Evolutionary conservation across 139 green algal species (phyloP).

Genomic region (Nannochloris sp.): DNA sequence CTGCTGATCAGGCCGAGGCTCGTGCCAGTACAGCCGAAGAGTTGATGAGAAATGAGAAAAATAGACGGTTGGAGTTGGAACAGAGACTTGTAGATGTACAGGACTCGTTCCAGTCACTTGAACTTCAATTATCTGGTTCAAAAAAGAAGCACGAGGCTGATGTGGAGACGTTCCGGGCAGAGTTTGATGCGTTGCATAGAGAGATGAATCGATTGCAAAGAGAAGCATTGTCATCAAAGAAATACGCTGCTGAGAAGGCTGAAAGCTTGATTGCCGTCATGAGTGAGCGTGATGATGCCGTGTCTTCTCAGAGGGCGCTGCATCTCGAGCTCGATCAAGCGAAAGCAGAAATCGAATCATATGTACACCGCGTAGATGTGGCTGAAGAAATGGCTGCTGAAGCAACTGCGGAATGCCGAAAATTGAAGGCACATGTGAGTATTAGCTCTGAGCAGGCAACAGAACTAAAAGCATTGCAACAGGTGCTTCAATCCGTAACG

Average conservation of each 20-base stretch:
- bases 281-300: not conserved
- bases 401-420: not conserved
- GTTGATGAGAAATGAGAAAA: not conserved
- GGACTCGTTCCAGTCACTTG: not conserved
- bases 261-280: not conserved
- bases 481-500: not conserved
- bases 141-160: slow-evolving; percentile 1
- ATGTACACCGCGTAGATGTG: not conserved
- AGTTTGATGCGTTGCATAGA: too few species aligned
- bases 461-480: slow-evolving; percentile 8
- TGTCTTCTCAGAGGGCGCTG: not conserved
- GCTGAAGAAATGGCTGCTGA: slow-evolving; percentile 1
- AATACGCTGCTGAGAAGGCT: not conserved
- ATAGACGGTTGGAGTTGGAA: not conserved
- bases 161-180: too few species aligned
- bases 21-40: not conserved
- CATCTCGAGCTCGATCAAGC: not conserved
- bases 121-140: not conserved
- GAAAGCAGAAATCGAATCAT: slow-evolving; percentile 4
- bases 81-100: not conserved
- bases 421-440: not conserved
- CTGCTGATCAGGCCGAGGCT: not conserved
- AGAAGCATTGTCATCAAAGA: not conserved
- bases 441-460: not conserved
- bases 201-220: too few species aligned